These are phyloP conservation scores for Aspergillus hancockii DNA, from an alignment of 495 filamentous ascomycete species.

Conservation along the genomic window DNA sequence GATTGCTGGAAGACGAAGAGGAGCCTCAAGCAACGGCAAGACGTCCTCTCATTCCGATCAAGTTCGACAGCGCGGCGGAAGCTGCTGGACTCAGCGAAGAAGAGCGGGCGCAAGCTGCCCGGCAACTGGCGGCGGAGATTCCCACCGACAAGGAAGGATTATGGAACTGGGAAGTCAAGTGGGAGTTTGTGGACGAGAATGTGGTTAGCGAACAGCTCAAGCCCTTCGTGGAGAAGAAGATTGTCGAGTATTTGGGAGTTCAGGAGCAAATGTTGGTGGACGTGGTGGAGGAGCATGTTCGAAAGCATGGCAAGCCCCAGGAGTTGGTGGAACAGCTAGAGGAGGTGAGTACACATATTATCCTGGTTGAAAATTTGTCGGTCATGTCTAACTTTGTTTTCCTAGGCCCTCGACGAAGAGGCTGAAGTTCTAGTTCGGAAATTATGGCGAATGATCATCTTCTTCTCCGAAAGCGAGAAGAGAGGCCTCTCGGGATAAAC, in stretches of 20 bases:
- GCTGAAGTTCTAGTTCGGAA: conserved; percentile 93
- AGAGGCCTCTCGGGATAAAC: conserved; percentile 71
- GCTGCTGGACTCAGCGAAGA: conserved; percentile 75
- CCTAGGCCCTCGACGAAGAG: conserved; percentile 90
- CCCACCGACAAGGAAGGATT: conserved; percentile 82
- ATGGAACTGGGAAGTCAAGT: conserved; percentile 90
- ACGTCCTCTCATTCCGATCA: conserved; percentile 86
- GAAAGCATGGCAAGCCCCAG: conserved; percentile 72
- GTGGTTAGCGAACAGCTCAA: conserved; percentile 84
- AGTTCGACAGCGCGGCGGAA: conserved; percentile 76
- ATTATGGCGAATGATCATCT: conserved; percentile 97
- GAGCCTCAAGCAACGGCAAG: conserved; percentile 70
- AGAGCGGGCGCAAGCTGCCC: conserved; percentile 75
- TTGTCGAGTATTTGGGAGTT: conserved; percentile 92
- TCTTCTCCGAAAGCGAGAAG: conserved; percentile 96
- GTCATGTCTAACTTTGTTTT: conserved; percentile 31
- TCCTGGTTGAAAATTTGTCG: conserved; percentile 7
- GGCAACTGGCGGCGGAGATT: conserved; percentile 84
- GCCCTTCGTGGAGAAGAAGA: conserved; percentile 97
- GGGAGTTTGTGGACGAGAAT: conserved; percentile 87
- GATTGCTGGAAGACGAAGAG: conserved; percentile 90
- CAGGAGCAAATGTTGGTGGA: conserved; percentile 96
- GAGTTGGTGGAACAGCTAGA: conserved; percentile 82
- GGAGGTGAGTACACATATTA: conserved; percentile 60
- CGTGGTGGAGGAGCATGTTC: conserved; percentile 84